Conservation (phyloP, 768 basidiomycete genomes). For the Rhizopogon rudus region DNA sequence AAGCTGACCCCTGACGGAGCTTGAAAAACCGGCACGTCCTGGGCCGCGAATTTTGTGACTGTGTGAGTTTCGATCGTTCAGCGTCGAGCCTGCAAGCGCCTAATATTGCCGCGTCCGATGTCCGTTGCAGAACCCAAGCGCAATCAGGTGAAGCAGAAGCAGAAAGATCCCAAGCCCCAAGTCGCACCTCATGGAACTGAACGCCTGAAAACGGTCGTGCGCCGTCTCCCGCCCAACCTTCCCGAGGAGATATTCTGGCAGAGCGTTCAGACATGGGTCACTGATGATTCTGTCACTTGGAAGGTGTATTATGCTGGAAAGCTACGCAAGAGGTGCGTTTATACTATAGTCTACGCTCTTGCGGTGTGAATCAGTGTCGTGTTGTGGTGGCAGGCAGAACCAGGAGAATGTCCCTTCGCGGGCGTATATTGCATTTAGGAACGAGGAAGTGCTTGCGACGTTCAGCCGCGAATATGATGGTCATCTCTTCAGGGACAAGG, state of each 20-base stretch:
- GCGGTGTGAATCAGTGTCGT: background rate
- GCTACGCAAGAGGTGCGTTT: conserved; percentile 57
- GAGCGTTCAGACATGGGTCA: conserved; percentile 81
- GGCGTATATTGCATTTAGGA: conserved; percentile 89
- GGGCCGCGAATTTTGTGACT: too few relatives aligned
- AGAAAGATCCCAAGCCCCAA: conserved; percentile 29
- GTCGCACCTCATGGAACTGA: conserved; percentile 34
- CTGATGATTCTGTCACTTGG: conserved; percentile 66
- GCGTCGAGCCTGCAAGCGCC: background rate
- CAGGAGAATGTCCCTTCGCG: conserved; percentile 85
- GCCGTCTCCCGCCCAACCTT: conserved; percentile 85
- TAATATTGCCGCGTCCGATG: conserved; percentile 8
- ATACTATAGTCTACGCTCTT: background rate
- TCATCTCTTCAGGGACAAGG: conserved; percentile 87
- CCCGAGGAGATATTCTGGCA: conserved; percentile 95
- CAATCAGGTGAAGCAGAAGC: conserved; percentile 18
- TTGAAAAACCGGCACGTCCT: too few relatives aligned
- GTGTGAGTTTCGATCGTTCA: too few relatives aligned
- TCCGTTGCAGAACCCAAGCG: conserved; percentile 16
- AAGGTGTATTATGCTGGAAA: conserved; percentile 66
- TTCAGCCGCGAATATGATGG: conserved; percentile 90
- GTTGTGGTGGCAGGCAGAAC: conserved; percentile 46
- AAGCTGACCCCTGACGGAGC: too few relatives aligned
- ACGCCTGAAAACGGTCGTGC: conserved; percentile 82
- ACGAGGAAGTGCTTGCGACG: conserved; percentile 57